phyloP scores from a whole-genome alignment of 2,329 filamentous ascomycete genomes.

The Cyclaneusma minus region DNA sequence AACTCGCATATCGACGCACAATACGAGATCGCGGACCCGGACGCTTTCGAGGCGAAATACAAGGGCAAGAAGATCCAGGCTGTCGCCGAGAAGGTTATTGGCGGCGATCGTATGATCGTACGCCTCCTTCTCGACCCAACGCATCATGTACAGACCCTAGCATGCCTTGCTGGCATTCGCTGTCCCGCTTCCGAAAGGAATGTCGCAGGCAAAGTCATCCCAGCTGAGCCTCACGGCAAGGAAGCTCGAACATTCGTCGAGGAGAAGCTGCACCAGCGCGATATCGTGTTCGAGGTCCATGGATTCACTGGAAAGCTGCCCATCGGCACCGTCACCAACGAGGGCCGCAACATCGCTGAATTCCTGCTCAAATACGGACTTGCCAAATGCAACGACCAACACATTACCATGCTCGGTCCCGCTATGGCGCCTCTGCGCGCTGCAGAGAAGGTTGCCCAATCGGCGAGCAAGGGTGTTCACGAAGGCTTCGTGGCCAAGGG shows the following conservation, averaged over 20 bases:
- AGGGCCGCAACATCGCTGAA: conserved; percentile 80
- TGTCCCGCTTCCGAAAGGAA: conserved; percentile 78
- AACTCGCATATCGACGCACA: conserved; percentile 56
- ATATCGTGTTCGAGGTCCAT: conserved; percentile 67
- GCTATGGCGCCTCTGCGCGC: conserved; percentile 77
- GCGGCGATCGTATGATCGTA: conserved; percentile 77
- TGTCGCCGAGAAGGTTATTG: conserved; percentile 80
- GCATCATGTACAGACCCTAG: conserved; percentile 63
- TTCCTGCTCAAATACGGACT: conserved; percentile 81
- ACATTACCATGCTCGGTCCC: conserved; percentile 77
- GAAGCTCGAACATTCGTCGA: conserved; percentile 85
- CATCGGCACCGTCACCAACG: conserved; percentile 77
- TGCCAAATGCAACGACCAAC: conserved; percentile 86
- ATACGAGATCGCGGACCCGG: conserved; percentile 66
- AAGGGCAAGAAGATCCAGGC: conserved; percentile 76
- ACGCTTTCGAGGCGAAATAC: conserved; percentile 62
- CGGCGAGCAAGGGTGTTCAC: conserved; percentile 63
- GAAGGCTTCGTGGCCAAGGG: conserved; percentile 63
- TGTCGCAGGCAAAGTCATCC: conserved; percentile 55
- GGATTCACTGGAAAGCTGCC: conserved; percentile 84
- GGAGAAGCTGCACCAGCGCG: conserved; percentile 68
- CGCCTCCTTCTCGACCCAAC: conserved; percentile 67
- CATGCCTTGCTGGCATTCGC: conserved; percentile 82
- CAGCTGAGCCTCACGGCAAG: conserved; percentile 79
- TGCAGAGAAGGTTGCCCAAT: conserved; percentile 75